A percentile compares a stretch with the other conserved stretches of the same genome.
Evolutionary conservation across 805 yeast species (phyloP).

Genomic region (Candida insectalens): DNA sequence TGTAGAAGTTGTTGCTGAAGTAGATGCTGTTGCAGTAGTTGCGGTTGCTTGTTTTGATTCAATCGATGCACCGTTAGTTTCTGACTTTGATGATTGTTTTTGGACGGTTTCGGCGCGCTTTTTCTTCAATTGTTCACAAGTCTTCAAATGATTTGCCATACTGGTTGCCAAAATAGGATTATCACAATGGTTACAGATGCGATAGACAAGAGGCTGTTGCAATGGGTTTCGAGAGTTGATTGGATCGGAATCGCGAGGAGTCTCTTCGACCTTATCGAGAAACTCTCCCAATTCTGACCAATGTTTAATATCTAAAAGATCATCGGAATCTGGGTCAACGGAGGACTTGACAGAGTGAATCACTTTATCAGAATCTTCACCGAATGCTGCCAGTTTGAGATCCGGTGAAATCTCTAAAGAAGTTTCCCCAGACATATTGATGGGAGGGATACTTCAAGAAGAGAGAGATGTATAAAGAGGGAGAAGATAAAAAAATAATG

Average conservation of each 20-base stretch:
- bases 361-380: conserved; percentile 15
- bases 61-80: background rate
- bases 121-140: conserved; percentile 27
- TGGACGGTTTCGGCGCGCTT: conserved; percentile 10
- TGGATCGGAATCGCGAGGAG: conserved; percentile 6
- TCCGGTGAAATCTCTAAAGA: conserved; percentile 14
- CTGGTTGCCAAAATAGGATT: conserved; percentile 32
- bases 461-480: too few species aligned
- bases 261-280: conserved; percentile 20
- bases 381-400: conserved; percentile 17
- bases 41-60: too few species aligned
- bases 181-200: conserved; percentile 38
- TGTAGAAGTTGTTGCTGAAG: background rate
- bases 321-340: conserved; percentile 4
- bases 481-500: too few species aligned
- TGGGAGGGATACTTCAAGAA: too few species aligned
- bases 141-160: conserved; percentile 29
- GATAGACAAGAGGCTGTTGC: conserved; percentile 28
- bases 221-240: conserved; percentile 25
- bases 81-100: background rate
- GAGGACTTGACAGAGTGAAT: conserved; percentile 8
- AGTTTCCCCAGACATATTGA: too few species aligned
- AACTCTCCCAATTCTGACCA: conserved; percentile 29
- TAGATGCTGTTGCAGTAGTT: background rate
- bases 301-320: conserved; percentile 14